Conservation (phyloP, 768 basidiomycete genomes). For the Pleurotus tuoliensis region DNA sequence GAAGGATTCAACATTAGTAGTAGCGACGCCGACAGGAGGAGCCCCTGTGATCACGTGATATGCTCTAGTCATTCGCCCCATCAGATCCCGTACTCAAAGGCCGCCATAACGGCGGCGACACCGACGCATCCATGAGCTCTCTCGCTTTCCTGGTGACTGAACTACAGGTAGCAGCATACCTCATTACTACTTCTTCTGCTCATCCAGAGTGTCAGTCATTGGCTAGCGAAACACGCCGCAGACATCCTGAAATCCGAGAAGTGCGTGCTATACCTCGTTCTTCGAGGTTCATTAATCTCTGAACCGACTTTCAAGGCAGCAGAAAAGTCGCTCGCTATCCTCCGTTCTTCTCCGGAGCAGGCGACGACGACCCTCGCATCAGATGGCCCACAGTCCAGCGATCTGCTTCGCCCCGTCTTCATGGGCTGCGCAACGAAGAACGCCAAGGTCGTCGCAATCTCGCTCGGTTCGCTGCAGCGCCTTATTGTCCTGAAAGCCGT, state of each 20-base stretch:
- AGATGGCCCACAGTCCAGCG: slow-evolving; percentile 80
- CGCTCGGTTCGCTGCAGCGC: slow-evolving; percentile 86
- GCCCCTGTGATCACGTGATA: too few relatives aligned
- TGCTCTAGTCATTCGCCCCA: too few relatives aligned
- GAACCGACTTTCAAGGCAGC: slow-evolving; percentile 53
- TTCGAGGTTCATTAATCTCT: slow-evolving; percentile 1
- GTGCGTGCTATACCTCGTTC: slow-evolving; percentile 36
- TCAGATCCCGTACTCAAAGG: too few relatives aligned
- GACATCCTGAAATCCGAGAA: slow-evolving; percentile 92
- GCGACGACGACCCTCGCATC: slow-evolving; percentile 68
- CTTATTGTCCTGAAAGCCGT: slow-evolving; percentile 86
- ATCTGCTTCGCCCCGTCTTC: slow-evolving; percentile 82
- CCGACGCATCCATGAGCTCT: slow-evolving; percentile 48
- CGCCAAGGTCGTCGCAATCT: slow-evolving; percentile 90
- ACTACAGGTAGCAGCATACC: slow-evolving; percentile 46
- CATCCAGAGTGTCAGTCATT: slow-evolving; percentile 50
- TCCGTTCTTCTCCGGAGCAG: slow-evolving; percentile 80
- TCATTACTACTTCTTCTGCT: slow-evolving; percentile 11
- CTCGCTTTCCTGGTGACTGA: slow-evolving; percentile 70
- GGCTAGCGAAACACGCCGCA: slow-evolving; percentile 83
- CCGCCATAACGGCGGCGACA: too few relatives aligned
- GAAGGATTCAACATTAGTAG: too few relatives aligned
- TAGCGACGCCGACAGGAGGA: too few relatives aligned
- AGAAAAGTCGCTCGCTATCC: slow-evolving; percentile 79
- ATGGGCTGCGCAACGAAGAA: slow-evolving; percentile 94